These are phyloP conservation scores for Cytospora chrysosperma DNA, from an alignment of 2,329 filamentous ascomycete species.

Conservation along the genomic window DNA sequence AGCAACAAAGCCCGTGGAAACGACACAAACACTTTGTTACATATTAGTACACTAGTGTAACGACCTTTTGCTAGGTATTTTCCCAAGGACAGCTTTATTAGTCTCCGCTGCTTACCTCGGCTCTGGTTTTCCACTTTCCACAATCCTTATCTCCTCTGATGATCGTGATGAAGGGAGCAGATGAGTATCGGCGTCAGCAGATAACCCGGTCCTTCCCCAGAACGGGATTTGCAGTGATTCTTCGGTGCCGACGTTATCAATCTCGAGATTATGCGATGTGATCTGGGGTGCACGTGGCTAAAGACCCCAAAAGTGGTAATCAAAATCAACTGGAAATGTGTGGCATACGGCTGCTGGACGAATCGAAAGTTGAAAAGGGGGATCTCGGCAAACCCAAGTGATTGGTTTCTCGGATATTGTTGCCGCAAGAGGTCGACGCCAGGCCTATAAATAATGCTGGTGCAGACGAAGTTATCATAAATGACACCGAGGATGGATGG, in stretches of 20 bases:
- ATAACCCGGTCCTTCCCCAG: background rate
- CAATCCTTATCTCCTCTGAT: background rate
- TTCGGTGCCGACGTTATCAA: constrained; percentile 25
- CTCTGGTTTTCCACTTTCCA: background rate
- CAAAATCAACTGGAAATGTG: constrained; percentile 7
- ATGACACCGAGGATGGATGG: constrained; percentile 1
- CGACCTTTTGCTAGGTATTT: too few species aligned
- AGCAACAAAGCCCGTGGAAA: background rate
- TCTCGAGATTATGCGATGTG: constrained; percentile 26
- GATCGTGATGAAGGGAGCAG: background rate
- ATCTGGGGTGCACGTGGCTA: constrained; percentile 30
- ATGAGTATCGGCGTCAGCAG: constrained; percentile 4
- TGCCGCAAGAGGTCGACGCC: constrained; percentile 20
- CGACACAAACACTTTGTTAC: background rate
- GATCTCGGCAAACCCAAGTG: constrained; percentile 16
- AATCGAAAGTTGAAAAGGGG: constrained; percentile 13
- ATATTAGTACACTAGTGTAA: constrained; percentile 1
- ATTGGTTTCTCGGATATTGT: constrained; percentile 11
- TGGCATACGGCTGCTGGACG: constrained; percentile 1
- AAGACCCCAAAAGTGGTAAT: too few species aligned
- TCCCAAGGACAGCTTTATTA: too few species aligned
- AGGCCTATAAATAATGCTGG: constrained; percentile 21
- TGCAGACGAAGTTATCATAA: constrained; percentile 10
- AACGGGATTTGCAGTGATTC: background rate
- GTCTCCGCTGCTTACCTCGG: constrained; percentile 12